These are phyloP conservation scores for Peribolospora kevripleyi DNA, from an alignment of 768 basidiomycete species.

Conservation along the genomic window DNA sequence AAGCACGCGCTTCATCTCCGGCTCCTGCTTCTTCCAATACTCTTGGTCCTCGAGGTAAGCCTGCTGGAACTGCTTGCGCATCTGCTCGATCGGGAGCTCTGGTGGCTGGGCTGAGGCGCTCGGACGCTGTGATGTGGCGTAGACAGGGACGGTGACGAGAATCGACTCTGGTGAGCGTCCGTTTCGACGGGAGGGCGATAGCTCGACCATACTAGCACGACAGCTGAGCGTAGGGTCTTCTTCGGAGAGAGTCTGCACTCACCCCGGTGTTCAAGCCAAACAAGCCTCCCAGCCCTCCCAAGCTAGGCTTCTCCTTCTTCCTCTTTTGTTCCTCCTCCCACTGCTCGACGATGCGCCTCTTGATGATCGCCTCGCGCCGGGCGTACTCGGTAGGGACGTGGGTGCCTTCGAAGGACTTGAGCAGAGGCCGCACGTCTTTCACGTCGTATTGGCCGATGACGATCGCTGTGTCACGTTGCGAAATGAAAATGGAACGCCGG, in stretches of 20 bases:
- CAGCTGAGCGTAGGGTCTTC: background rate
- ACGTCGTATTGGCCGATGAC: constrained; percentile 54
- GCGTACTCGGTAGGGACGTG: constrained; percentile 73
- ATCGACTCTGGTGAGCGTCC: background rate
- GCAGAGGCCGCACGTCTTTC: constrained; percentile 60
- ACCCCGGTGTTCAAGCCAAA: constrained; percentile 8
- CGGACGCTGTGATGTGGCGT: background rate
- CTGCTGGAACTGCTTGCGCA: constrained; percentile 25
- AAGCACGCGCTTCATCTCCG: constrained; percentile 28
- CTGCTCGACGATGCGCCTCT: constrained; percentile 49
- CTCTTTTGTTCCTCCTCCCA: constrained; percentile 35
- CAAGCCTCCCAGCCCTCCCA: constrained; percentile 4
- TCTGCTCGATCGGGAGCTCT: constrained; percentile 12
- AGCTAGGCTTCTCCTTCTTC: background rate
- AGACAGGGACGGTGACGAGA: background rate
- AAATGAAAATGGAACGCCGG: background rate
- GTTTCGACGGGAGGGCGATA: background rate
- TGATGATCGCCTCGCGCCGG: constrained; percentile 61
- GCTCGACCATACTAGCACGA: background rate
- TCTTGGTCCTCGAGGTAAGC: constrained; percentile 32
- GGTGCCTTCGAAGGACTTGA: constrained; percentile 64
- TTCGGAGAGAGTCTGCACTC: background rate
- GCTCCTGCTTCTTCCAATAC: constrained; percentile 30
- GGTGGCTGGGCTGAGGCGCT: constrained; percentile 5
- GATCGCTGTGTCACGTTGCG: constrained; percentile 34